Evolutionary conservation across 2,329 filamentous ascomycete genomes (phyloP).

Genomic region (Aspergillus aculeatus): DNA sequence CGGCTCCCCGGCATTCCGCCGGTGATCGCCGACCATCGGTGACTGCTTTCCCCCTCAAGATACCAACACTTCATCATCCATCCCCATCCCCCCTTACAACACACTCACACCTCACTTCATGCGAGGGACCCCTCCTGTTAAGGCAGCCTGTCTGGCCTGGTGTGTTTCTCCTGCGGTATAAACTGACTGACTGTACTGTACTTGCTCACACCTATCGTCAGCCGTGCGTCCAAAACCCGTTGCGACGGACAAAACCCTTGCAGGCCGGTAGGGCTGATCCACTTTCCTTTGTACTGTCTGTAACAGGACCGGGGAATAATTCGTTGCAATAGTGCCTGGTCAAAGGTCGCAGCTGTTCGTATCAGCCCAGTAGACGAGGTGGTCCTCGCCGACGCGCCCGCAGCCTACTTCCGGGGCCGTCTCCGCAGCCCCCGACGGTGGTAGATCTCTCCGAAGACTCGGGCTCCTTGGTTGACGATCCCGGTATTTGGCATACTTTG

Average conservation of each 20-base stretch:
- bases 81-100: background rate
- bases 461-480: conserved; percentile 8
- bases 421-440: background rate
- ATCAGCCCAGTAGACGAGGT: conserved; percentile 21
- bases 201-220: background rate
- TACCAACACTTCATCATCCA: background rate
- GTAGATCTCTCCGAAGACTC: background rate
- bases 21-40: no score
- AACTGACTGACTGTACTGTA: background rate
- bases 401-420: conserved; percentile 8
- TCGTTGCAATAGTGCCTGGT: background rate
- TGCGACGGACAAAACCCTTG: conserved; percentile 26
- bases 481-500: conserved; percentile 17
- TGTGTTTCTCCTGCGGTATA: background rate
- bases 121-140: background rate
- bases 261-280: conserved; percentile 16
- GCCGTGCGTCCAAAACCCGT: conserved; percentile 25
- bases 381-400: conserved; percentile 21
- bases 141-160: conserved; percentile 22
- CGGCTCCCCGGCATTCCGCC: no score
- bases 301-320: no score
- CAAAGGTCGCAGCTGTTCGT: conserved; percentile 7
- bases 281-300: background rate
- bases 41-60: no score
- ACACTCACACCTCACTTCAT: background rate